Base-by-base conservation (phyloP, 768 basidiomycete genomes). In the Xanthoconium stramineum region DNA sequence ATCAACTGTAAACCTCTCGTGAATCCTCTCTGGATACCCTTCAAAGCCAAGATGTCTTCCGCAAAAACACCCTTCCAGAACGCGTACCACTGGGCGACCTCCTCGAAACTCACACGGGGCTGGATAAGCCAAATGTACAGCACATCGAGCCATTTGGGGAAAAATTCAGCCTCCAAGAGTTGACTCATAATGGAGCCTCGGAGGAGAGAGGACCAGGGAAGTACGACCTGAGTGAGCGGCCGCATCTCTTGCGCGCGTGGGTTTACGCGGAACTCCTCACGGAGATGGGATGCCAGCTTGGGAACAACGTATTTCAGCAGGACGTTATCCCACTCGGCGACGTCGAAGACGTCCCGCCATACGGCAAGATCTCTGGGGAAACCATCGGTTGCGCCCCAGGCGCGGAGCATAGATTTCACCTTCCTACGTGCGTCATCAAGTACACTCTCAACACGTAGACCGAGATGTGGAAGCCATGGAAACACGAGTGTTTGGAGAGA, bases 121-220 rank as follows among this genome's bases (percentile, higher is more conserved):
- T 93, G 90, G n/a, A 88, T 79, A 39, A 99, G 86, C 97, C 97
- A 98, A 44, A 92, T 73, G 66, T 95, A 87, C 24, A 99, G 76
- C 20, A 91, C 85, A 47, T 94, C 89, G 57, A 98, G 78, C 94
- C 95, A 99, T 69, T 97, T 96, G 5, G 94, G 91, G 81, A 98
- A 98, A 77, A 98, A 96, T 65, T 94, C 93, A 6, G 82, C 80
- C 69, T 96, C 91, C 59, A 99, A 75, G 13, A 99, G 75, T 65
- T 94, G 91, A 2, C 85, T 80, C 64, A 97, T 80, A 58, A 96
- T 82, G 5, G 89, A 85, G 0, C 83, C 72, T 9, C 91, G 86
- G 36, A 98, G 77, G 53, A 91, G 77, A 33, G 75, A 69, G 12
- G 79, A 76, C 97, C 97, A 99, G 1, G 77, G 76, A 43, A 98